Base-by-base conservation (phyloP, 805 yeast species). In the Priceomyces fermenticarens region DNA sequence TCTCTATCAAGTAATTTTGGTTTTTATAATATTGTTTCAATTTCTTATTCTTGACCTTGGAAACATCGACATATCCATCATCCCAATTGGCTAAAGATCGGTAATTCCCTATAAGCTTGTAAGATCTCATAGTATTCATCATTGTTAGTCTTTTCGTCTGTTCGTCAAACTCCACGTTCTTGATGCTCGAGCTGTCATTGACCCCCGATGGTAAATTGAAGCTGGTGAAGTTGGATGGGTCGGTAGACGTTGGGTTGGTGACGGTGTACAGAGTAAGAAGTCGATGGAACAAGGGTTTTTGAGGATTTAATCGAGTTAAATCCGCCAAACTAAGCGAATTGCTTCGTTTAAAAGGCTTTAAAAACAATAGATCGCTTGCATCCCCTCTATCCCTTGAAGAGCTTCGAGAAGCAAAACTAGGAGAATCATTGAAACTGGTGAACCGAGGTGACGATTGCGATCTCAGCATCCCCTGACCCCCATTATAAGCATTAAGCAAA, bases 1-100 rank as follows among this genome's bases (percentile, higher is more conserved):
- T 65, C 16, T 72, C 75, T 39, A 85, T 77, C 39, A 80, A 55
- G 32, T 69, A 77, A 55, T 85, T 85, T 59, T 85, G 91, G 2
- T 62, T 55, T 32, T 60, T 58, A 59, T 86, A 85, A 57, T 63
- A 84, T 13, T 56, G 41, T 20, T 68, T 60, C 4, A 77, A 38
- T 9, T 48, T 41, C 31, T 47, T 55, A 15, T 52, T 60, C 35
- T 56, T 56, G 12, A 60, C 45, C 7, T 40, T 47, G 11, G 50
- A 38, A 16, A 43, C 36, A 35, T 58, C 57, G 2, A 41, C 38
- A 34, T 50, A 49, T 32, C 40, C 44, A 30, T 56, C 61, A 31
- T 36, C 32, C 74, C 73, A 68, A 20, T 57, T 49, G 32, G 67
- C 63, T 30, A 65, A 41, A 10, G 42, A 52, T 12, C 50, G 42